phyloP scores from a whole-genome alignment of 1,284 basidiomycete genomes.

The Ustilago hordei region DNA sequence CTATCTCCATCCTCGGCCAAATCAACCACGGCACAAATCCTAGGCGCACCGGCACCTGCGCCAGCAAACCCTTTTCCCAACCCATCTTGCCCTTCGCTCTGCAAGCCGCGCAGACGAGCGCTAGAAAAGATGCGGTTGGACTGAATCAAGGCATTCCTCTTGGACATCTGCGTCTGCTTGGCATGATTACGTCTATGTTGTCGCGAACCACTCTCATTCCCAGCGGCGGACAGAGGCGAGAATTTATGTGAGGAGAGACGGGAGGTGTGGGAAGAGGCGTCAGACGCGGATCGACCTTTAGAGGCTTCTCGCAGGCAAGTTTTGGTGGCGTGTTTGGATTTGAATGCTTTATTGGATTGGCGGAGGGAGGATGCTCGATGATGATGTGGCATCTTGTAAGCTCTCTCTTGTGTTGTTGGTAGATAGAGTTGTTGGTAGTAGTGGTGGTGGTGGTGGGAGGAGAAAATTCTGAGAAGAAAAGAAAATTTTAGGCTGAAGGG shows the following conservation, averaged over 20 bases:
- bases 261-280: slow-evolving; percentile 31
- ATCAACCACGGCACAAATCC: slow-evolving; percentile 83
- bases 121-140: slow-evolving; percentile 58
- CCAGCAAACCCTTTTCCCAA: slow-evolving; percentile 73
- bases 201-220: slow-evolving; percentile 55
- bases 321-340: slow-evolving; percentile 67
- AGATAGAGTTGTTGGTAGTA: background rate
- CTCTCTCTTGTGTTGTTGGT: background rate
- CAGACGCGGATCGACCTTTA: slow-evolving; percentile 53
- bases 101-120: slow-evolving; percentile 6
- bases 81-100: slow-evolving; percentile 39
- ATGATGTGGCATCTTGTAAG: slow-evolving; percentile 51
- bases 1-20: slow-evolving; percentile 78
- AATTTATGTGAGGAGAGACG: slow-evolving; percentile 51
- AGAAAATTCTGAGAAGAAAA: background rate
- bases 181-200: slow-evolving; percentile 64
- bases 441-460: background rate
- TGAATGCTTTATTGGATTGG: slow-evolving; percentile 68
- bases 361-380: slow-evolving; percentile 60
- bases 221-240: slow-evolving; percentile 52
- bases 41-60: slow-evolving; percentile 77
- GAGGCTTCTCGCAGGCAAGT: slow-evolving; percentile 55
- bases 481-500: background rate
- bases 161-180: slow-evolving; percentile 60
- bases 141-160: slow-evolving; percentile 62